Conservation (phyloP, 2,329 filamentous ascomycete genomes). For the Aspergillus eucalypticola region DNA sequence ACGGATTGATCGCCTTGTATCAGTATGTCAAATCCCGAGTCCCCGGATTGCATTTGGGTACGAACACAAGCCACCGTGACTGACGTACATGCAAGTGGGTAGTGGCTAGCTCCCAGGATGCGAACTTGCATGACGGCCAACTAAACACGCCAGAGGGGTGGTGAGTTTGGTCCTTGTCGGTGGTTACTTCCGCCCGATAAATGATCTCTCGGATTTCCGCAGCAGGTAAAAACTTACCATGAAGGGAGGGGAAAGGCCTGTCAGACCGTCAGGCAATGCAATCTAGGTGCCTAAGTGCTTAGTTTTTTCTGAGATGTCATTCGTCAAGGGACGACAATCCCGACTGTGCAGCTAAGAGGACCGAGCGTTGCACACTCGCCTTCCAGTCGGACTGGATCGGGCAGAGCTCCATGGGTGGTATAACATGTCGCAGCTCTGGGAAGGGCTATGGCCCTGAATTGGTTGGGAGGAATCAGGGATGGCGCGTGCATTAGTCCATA, state of each 20-base stretch:
- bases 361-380: not conserved
- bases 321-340: not conserved
- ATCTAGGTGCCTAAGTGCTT: not conserved
- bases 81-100: not conserved
- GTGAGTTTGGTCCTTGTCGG: not conserved
- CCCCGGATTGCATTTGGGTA: not conserved
- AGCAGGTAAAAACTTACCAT: not conserved
- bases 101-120: not conserved
- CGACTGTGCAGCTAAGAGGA: not conserved
- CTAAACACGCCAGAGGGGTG: not conserved
- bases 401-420: not conserved
- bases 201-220: not conserved
- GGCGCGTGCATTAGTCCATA: slow-evolving; percentile 3
- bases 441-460: not conserved
- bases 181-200: not conserved
- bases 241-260: not conserved
- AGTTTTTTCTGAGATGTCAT: not conserved
- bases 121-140: not conserved
- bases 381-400: not conserved
- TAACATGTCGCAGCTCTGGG: not conserved
- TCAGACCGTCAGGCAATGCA: not conserved
- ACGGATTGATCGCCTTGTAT: not conserved
- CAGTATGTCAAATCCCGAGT: not conserved
- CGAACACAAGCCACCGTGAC: not conserved
- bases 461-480: slow-evolving; percentile 1